Evolutionary conservation across 805 yeast species (phyloP).

Genomic region (Saturnispora silvae): DNA sequence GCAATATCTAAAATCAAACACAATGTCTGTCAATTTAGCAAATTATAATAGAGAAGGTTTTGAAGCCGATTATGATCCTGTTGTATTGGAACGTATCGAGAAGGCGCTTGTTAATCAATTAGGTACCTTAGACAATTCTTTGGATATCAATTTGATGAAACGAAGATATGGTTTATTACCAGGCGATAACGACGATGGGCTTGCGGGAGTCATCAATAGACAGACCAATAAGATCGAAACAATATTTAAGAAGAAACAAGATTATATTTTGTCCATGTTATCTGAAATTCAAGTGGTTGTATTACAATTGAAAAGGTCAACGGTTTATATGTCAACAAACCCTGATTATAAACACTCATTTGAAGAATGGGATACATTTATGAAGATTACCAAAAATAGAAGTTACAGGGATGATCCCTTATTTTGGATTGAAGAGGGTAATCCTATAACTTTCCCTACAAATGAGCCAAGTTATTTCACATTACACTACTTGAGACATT

Average conservation of each 20-base stretch:
- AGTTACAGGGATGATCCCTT: conserved; percentile 16
- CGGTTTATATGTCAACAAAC: conserved; percentile 27
- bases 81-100: conserved; percentile 6
- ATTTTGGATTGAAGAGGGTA: conserved; percentile 55
- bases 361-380: conserved; percentile 41
- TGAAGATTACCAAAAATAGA: conserved; percentile 24
- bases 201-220: conserved; percentile 7
- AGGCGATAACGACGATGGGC: background rate
- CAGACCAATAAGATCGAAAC: conserved; percentile 14
- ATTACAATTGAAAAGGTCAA: conserved; percentile 23
- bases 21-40: conserved; percentile 15
- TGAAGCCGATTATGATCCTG: conserved; percentile 5
- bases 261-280: conserved; percentile 16
- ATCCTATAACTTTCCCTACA: conserved; percentile 63
- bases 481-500: conserved; percentile 18
- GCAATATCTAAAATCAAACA: conserved; percentile 12
- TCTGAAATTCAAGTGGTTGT: conserved; percentile 20
- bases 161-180: conserved; percentile 8
- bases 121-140: conserved; percentile 13
- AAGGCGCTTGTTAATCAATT: conserved; percentile 11
- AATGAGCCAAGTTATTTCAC: conserved; percentile 55
- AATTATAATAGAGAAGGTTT: conserved; percentile 18
- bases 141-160: conserved; percentile 10
- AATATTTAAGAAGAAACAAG: conserved; percentile 18
- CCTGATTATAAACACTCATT: conserved; percentile 35